These are phyloP conservation scores for Scheffersomyces lignicola DNA, from an alignment of 1,139 yeast species.

Conservation along the genomic window DNA sequence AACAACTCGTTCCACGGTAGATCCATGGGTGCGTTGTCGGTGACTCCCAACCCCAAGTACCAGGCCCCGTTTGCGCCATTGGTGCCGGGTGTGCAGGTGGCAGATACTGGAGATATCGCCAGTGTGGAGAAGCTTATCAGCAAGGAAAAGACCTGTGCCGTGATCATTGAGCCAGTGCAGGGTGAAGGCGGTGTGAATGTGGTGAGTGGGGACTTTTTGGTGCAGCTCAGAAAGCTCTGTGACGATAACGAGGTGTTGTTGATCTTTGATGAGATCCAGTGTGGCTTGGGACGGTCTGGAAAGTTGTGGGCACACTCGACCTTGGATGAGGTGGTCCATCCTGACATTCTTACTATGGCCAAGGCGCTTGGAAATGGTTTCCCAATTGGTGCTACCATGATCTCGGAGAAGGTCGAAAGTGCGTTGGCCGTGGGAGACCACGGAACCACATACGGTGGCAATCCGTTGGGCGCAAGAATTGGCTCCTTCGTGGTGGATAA, in stretches of 20 bases:
- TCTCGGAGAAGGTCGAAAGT: slow-evolving; percentile 73
- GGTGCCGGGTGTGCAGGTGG: slow-evolving; percentile 78
- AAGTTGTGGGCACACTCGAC: slow-evolving; percentile 88
- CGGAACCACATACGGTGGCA: slow-evolving; percentile 98
- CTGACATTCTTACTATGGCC: slow-evolving; percentile 92
- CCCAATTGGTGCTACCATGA: slow-evolving; percentile 94
- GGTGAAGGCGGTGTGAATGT: slow-evolving; percentile 96
- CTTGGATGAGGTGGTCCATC: slow-evolving; percentile 77
- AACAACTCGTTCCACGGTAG: slow-evolving; percentile 92
- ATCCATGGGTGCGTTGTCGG: slow-evolving; percentile 88
- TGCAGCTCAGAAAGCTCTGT: slow-evolving; percentile 67
- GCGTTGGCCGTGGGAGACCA: slow-evolving; percentile 88
- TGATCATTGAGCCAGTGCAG: slow-evolving; percentile 93
- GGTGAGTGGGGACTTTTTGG: slow-evolving; percentile 61
- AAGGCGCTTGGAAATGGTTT: slow-evolving; percentile 97
- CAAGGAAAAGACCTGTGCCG: slow-evolving; percentile 78
- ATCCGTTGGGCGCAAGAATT: slow-evolving; percentile 85
- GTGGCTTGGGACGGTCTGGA: slow-evolving; percentile 95
- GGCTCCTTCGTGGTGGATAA: slow-evolving; percentile 74
- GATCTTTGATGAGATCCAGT: slow-evolving; percentile 94
- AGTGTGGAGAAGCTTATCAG: slow-evolving; percentile 60
- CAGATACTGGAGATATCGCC: slow-evolving; percentile 58
- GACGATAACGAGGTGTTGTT: slow-evolving; percentile 68
- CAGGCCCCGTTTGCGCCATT: slow-evolving; percentile 88
- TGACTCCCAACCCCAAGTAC: slow-evolving; percentile 89